Evolutionary conservation across 805 yeast species (phyloP), one percentile per base, ranked within the genome.

Genomic region (Starmerella khaoyaiensis): DNA sequence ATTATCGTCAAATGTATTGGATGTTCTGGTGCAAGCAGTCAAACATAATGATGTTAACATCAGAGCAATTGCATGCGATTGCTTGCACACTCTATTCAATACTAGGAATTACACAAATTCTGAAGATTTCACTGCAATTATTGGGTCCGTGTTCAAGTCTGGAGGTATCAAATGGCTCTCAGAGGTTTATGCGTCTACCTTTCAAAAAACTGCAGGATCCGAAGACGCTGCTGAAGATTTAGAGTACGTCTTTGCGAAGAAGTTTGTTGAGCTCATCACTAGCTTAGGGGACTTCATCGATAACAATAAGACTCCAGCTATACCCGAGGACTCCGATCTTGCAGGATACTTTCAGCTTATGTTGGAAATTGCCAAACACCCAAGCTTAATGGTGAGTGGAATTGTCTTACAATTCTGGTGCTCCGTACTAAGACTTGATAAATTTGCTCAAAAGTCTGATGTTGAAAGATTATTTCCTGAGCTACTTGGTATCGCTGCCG

Each of bases 341-440:
- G 66, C 65, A 21, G 72, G 69, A 35, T 90, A 82, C 54, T 66
- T 84, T 45, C 68, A 70, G 39, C 67, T 90, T 17, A 83, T 90
- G 5, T 62, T 90, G 30, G 69, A 75, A 31, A 82, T 95, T 1
- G 80, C 94, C 0, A 70, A 67, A 50, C 90, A 83, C 53, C 79
- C 82, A 19, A 80, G 94, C 50, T 65, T 90, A 39, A 77, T 87
- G n/a, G 76, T 87, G 3, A 78, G 94, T 35, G 94, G 95, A 0
- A 66, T 90, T 14, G 80, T 95, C 0, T 60, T 90, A 36, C 94
- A 84, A 55, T 79, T 90, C 62, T 93, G 98, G 98, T 83, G 93
- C 43, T 72, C 87, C 2, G 73, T 87, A 47, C 61, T 93, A 35
- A 69, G 99, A 50, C 72, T 76, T 40, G 94, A 84, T 48, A 81